A percentile compares a stretch with the other conserved stretches of the same genome.
Conservation (phyloP, 352 stramenopile genomes). For the Pythium apleroticum region DNA sequence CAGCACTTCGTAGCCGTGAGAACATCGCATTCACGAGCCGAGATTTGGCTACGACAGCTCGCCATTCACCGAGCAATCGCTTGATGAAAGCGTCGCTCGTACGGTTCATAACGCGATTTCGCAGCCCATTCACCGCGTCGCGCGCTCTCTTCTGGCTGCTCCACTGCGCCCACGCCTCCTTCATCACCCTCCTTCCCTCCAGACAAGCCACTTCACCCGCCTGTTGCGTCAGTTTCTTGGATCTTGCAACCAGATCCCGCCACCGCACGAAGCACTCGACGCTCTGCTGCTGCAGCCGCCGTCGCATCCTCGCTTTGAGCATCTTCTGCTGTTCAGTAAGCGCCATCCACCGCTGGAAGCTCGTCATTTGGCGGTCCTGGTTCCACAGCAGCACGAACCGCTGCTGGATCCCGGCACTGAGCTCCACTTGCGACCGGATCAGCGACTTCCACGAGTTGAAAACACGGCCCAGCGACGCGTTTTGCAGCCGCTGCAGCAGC, state of each 20-base stretch:
- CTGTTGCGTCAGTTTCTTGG: not conserved
- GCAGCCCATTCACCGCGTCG: not conserved
- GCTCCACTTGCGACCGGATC: constrained; percentile 16
- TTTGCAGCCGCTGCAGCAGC: constrained; percentile 14
- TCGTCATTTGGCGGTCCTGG: constrained; percentile 20
- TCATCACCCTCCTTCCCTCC: not conserved
- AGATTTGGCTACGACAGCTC: not conserved
- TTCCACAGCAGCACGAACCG: constrained; percentile 36
- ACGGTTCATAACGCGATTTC: not conserved
- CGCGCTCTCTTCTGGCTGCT: not conserved
- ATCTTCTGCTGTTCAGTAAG: constrained; percentile 1
- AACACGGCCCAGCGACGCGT: constrained; percentile 23
- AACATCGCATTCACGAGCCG: not conserved
- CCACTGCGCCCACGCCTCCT: not conserved
- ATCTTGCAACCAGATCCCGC: not conserved
- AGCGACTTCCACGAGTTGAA: constrained; percentile 45
- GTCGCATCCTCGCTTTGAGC: constrained; percentile 2
- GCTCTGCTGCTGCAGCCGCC: not conserved
- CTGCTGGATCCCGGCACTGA: constrained; percentile 29
- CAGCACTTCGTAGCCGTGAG: not conserved
- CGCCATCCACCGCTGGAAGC: constrained; percentile 26
- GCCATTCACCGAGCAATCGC: not conserved
- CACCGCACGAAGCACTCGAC: not conserved
- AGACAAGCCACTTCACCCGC: not conserved
- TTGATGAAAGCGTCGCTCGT: not conserved